phyloP scores from a whole-genome alignment of 768 basidiomycete genomes.

The Collybia sordida region DNA sequence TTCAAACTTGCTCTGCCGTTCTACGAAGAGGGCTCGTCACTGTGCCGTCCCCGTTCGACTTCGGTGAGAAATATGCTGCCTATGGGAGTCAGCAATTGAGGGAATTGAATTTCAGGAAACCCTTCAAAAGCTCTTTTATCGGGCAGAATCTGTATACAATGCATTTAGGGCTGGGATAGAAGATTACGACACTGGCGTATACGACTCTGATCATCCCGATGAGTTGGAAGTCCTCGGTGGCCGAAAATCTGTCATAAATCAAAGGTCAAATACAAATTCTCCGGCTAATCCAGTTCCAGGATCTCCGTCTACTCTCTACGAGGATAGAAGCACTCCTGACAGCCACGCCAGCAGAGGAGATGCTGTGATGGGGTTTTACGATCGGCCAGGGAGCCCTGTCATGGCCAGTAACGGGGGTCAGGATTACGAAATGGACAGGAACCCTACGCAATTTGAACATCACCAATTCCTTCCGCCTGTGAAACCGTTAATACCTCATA shows the following conservation, averaged over 20 bases:
- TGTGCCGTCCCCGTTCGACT: slow-evolving; percentile 34
- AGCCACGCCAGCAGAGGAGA: slow-evolving; percentile 20
- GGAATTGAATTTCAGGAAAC: slow-evolving; percentile 24
- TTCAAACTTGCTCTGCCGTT: slow-evolving; percentile 35
- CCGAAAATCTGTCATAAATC: slow-evolving; percentile 32
- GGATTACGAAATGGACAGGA: slow-evolving; percentile 12
- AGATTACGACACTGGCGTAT: neutral
- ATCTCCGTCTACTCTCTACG: slow-evolving; percentile 17
- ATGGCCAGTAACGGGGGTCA: slow-evolving; percentile 2
- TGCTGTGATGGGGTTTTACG: slow-evolving; percentile 24
- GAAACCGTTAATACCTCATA: no score
- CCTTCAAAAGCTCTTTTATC: slow-evolving; percentile 33
- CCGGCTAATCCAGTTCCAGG: slow-evolving; percentile 19
- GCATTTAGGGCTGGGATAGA: slow-evolving; percentile 25
- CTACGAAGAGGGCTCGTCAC: slow-evolving; percentile 40
- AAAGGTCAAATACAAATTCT: slow-evolving; percentile 26
- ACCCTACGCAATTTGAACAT: slow-evolving; percentile 2
- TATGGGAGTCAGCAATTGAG: no score
- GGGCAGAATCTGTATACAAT: slow-evolving; percentile 31
- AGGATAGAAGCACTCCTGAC: slow-evolving; percentile 21
- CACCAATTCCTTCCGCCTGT: no score
- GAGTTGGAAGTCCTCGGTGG: slow-evolving; percentile 38
- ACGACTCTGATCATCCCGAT: slow-evolving; percentile 23
- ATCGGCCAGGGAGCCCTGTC: slow-evolving; percentile 16
- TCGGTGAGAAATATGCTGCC: slow-evolving; percentile 24